Evolutionary conservation across 345 rosid genomes (phyloP).

Genomic region (Dipteronia sinensis): DNA sequence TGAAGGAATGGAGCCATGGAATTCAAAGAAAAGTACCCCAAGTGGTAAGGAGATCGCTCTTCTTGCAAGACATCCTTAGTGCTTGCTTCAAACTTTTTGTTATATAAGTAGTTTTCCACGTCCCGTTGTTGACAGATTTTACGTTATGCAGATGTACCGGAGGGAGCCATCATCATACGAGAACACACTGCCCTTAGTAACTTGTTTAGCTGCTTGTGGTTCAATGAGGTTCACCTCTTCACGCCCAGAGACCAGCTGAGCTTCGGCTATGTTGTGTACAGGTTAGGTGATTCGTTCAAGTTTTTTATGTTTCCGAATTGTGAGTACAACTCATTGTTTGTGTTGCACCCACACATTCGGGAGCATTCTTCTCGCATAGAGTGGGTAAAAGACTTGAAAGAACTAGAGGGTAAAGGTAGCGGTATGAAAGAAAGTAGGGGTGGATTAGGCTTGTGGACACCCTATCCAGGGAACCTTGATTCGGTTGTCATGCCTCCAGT

Average conservation of each 20-base stretch:
- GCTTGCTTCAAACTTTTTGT: neutral
- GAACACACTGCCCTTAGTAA: conserved; percentile 83
- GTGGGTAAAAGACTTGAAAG: conserved; percentile 82
- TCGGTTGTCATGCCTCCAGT: conserved; percentile 67
- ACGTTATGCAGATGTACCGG: conserved; percentile 88
- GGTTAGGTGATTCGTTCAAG: conserved; percentile 69
- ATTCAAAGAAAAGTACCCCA: conserved; percentile 59
- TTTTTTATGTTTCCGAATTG: conserved; percentile 90
- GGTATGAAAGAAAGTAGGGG: conserved; percentile 81
- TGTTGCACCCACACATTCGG: conserved; percentile 84
- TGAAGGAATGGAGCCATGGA: conserved; percentile 97
- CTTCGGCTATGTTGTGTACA: conserved; percentile 82
- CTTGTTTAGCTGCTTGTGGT: conserved; percentile 95
- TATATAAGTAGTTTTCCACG: neutral
- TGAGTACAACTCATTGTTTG: conserved; percentile 82
- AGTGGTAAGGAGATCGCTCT: conserved; percentile 55
- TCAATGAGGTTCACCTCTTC: conserved; percentile 90
- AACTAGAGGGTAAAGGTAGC: conserved; percentile 80
- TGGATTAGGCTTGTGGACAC: conserved; percentile 93
- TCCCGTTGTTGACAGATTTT: neutral
- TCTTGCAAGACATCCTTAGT: neutral
- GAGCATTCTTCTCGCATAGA: conserved; percentile 97
- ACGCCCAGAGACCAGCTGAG: conserved; percentile 99
- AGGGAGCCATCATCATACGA: conserved; percentile 89
- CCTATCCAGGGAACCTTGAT: conserved; percentile 80